These are phyloP conservation scores for Hemisphaericaspora lyxosophila DNA, from an alignment of 1,139 yeast species.

Conservation along the genomic window DNA sequence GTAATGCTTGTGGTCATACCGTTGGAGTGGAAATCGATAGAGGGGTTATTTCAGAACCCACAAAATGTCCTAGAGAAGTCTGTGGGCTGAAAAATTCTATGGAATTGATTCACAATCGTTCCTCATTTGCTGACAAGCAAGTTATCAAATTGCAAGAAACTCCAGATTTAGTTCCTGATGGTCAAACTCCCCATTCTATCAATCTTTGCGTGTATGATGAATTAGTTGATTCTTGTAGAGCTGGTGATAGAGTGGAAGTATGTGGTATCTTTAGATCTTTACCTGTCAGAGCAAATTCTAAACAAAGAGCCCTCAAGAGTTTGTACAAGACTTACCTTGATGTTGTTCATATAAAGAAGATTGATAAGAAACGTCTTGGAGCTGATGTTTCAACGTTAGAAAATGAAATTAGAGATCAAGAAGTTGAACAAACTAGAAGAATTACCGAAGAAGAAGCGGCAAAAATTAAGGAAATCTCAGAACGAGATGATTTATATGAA, in stretches of 20 bases:
- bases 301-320: conserved; percentile 79
- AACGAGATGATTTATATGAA: conserved; percentile 79
- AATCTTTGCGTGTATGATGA: conserved; percentile 95
- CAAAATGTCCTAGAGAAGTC: conserved; percentile 83
- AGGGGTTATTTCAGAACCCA: conserved; percentile 92
- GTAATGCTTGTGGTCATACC: conserved; percentile 94
- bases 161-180: conserved; percentile 97
- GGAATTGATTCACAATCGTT: conserved; percentile 88
- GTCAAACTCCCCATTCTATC: conserved; percentile 97
- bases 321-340: conserved; percentile 91
- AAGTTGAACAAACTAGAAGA: conserved; percentile 73
- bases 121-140: conserved; percentile 92
- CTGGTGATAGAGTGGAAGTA: conserved; percentile 95
- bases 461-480: conserved; percentile 59
- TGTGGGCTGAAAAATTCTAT: conserved; percentile 88
- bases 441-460: conserved; percentile 68
- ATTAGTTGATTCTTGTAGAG: conserved; percentile 88
- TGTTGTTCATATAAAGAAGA: conserved; percentile 87
- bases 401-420: conserved; percentile 46
- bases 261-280: conserved; percentile 93
- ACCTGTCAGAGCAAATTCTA: conserved; percentile 85
- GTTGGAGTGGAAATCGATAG: conserved; percentile 90
- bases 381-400: conserved; percentile 70
- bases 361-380: conserved; percentile 79
- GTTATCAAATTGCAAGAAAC: conserved; percentile 93